Conservation (phyloP, 2,329 filamentous ascomycete species). For the Exophiala xenobiotica region DNA sequence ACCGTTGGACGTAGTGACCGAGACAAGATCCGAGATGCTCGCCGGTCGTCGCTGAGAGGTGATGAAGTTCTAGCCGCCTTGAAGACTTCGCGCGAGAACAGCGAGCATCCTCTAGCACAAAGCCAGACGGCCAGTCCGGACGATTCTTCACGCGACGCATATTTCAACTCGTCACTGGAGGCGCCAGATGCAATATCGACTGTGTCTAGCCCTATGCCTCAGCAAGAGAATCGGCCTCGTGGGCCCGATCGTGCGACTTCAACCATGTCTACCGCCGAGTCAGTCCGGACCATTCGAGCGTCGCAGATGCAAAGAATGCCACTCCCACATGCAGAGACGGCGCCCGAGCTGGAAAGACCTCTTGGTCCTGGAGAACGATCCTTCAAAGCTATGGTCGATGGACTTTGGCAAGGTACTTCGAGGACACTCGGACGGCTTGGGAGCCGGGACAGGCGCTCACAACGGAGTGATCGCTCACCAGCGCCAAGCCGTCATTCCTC, state of each 20-base stretch:
- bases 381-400: conserved; percentile 24
- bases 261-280: conserved; percentile 47
- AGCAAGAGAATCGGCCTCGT: conserved; percentile 37
- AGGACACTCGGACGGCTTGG: conserved; percentile 22
- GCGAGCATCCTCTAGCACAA: conserved; percentile 72
- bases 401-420: conserved; percentile 28
- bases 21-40: conserved; percentile 34
- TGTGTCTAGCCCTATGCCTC: conserved; percentile 29
- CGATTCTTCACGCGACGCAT: conserved; percentile 36
- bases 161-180: conserved; percentile 35
- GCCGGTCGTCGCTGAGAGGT: conserved; percentile 58
- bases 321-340: conserved; percentile 6
- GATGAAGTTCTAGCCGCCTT: conserved; percentile 58
- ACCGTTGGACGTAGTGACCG: conserved; percentile 55
- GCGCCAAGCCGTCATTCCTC: conserved; percentile 30
- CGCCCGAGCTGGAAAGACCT: conserved; percentile 12
- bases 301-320: conserved; percentile 32
- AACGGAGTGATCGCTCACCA: conserved; percentile 34
- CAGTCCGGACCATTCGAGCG: conserved; percentile 45
- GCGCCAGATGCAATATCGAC: conserved; percentile 17
- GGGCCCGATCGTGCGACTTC: conserved; percentile 43
- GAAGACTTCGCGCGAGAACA: conserved; percentile 50
- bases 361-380: conserved; percentile 17
- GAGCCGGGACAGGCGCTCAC: conserved; percentile 38
- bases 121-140: conserved; percentile 71